Percentiles rank a stretch among this genome's conserved stretches.
Conservation (phyloP, 164 flowering plant species). For the Houttuynia cordata region DNA sequence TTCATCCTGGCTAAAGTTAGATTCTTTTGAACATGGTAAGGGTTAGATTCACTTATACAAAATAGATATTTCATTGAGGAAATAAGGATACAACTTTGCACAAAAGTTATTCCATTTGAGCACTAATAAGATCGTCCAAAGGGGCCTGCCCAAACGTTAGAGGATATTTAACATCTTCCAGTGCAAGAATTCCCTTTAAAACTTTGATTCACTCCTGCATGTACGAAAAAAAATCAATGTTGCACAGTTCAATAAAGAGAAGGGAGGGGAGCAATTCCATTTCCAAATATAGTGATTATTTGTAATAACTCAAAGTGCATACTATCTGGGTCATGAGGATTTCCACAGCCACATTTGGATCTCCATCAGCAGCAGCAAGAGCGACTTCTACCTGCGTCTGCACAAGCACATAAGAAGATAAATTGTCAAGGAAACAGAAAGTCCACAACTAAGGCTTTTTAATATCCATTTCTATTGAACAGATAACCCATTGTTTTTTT, state of each 20-base stretch:
- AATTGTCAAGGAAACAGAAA: not conserved
- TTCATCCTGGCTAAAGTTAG: no score
- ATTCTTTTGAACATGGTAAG: no score
- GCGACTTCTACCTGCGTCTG: constrained; percentile 99
- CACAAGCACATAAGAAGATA: not conserved
- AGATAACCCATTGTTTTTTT: not conserved
- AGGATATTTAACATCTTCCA: no score
- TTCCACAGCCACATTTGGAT: constrained; percentile 75
- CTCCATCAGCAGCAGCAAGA: constrained; percentile 86
- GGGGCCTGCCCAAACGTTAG: no score
- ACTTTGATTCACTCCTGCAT: constrained; percentile 8
- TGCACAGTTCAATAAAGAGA: not conserved
- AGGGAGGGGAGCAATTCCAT: not conserved
- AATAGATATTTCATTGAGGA: no score
- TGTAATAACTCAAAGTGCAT: no score
- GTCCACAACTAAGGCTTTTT: not conserved
- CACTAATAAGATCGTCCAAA: no score
- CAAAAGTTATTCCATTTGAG: no score
- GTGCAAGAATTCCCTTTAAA: not conserved
- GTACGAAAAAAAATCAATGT: not conserved
- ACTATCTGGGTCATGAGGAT: constrained; percentile 94
- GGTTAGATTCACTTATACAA: no score
- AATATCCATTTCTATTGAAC: not conserved
- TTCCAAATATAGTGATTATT: not conserved
- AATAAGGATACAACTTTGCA: no score